These are phyloP conservation scores for Waltiozyma sp. DNA, from an alignment of 1,139 yeast species.

Conservation along the genomic window DNA sequence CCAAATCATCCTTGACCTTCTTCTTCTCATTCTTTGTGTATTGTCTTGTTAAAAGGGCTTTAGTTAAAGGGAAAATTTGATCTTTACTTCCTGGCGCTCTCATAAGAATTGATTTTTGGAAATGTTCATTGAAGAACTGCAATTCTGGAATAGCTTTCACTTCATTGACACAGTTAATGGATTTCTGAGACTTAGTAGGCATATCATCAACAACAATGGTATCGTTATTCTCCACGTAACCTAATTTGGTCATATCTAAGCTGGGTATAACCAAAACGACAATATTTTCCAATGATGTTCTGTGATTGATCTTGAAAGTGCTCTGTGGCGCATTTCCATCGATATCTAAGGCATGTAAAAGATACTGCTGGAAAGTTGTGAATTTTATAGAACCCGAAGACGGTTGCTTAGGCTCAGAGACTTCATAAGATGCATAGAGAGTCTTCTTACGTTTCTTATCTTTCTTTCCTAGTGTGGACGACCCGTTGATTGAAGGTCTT, in stretches of 20 bases:
- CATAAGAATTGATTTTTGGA: constrained; percentile 33
- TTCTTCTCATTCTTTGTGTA: constrained; percentile 45
- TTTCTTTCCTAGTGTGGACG: constrained; percentile 4
- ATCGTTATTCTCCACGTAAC: constrained; percentile 11
- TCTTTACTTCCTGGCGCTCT: constrained; percentile 24
- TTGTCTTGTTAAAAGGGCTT: constrained; percentile 45
- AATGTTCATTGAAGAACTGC: constrained; percentile 28
- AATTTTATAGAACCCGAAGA: constrained; percentile 16
- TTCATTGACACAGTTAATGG: neutral
- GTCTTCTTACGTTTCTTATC: constrained; percentile 33
- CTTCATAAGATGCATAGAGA: constrained; percentile 2
- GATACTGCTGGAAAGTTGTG: constrained; percentile 40
- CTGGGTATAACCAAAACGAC: constrained; percentile 65
- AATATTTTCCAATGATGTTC: constrained; percentile 34
- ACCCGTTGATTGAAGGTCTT: neutral
- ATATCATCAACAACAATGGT: neutral
- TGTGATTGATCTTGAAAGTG: constrained; percentile 34
- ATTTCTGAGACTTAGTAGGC: too few species aligned
- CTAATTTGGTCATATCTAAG: constrained; percentile 36
- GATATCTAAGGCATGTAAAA: constrained; percentile 35
- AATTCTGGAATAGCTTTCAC: constrained; percentile 17
- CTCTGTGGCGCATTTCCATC: constrained; percentile 27
- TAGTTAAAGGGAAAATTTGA: constrained; percentile 41
- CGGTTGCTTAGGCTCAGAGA: neutral
- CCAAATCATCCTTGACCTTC: constrained; percentile 24